Percentiles rank a stretch among this genome's conserved stretches.
Evolutionary conservation across 2,329 filamentous ascomycete genomes (phyloP).

Genomic region (Talaromyces sp.): DNA sequence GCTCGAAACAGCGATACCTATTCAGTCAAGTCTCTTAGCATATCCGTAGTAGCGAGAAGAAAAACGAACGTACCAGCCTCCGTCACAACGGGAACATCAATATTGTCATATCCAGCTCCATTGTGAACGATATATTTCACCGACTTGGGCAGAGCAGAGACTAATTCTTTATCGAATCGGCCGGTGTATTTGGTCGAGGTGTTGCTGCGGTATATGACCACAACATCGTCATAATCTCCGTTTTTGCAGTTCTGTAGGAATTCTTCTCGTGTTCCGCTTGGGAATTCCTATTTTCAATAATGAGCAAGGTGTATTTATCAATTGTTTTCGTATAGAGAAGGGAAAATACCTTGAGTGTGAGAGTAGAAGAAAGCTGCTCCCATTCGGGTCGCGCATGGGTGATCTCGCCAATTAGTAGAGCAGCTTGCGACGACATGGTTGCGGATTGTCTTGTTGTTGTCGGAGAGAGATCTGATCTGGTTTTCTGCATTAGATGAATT

Average conservation of each 20-base stretch:
- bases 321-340: not conserved
- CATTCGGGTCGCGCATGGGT: conserved; percentile 41
- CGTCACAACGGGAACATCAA: conserved; percentile 52
- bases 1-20: conserved; percentile 40
- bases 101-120: conserved; percentile 58
- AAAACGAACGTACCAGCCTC: conserved; percentile 28
- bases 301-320: not conserved
- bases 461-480: not conserved
- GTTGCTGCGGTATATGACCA: conserved; percentile 56
- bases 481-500: not conserved
- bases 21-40: not conserved
- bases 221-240: conserved; percentile 52
- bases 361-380: conserved; percentile 37
- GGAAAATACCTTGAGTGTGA: conserved; percentile 39
- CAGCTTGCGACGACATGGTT: conserved; percentile 34
- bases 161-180: conserved; percentile 46
- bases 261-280: conserved; percentile 48
- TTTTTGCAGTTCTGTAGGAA: conserved; percentile 52
- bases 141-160: conserved; percentile 41
- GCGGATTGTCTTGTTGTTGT: conserved; percentile 10
- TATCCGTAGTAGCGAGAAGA: not conserved
- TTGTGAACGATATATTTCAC: conserved; percentile 51
- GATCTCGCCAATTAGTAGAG: conserved; percentile 44
- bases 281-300: conserved; percentile 47
- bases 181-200: conserved; percentile 47